Evolutionary conservation across 306 rosid species (phyloP).

Genomic region (Lupinus albus): DNA sequence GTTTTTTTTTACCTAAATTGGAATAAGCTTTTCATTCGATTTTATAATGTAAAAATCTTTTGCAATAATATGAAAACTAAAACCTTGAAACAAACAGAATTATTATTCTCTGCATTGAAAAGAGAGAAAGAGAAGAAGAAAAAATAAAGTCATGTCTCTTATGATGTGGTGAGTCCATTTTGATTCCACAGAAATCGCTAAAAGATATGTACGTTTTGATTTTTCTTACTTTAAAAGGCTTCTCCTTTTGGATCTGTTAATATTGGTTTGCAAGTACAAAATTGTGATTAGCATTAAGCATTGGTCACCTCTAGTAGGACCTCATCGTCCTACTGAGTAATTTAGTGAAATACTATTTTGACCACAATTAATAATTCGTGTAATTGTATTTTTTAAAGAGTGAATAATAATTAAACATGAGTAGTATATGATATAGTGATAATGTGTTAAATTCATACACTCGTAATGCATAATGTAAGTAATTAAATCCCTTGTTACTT

Average conservation of each 20-base stretch:
- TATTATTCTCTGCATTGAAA: too few relatives aligned
- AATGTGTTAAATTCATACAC: too few relatives aligned
- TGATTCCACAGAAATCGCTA: slow-evolving; percentile 40
- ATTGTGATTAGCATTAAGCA: slow-evolving; percentile 47
- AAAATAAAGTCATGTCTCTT: slow-evolving; percentile 40
- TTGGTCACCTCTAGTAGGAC: slow-evolving; percentile 50
- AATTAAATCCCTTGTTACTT: not conserved
- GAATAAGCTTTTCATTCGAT: too few relatives aligned
- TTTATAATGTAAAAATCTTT: too few relatives aligned
- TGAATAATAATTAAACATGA: too few relatives aligned
- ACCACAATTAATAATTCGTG: slow-evolving; percentile 28
- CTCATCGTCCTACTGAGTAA: not conserved
- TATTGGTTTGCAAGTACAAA: slow-evolving; percentile 54
- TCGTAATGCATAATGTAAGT: too few relatives aligned
- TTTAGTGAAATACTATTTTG: slow-evolving; percentile 26
- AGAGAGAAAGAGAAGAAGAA: not conserved
- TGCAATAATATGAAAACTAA: too few relatives aligned
- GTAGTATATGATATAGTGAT: too few relatives aligned
- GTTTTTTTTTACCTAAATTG: too few relatives aligned
- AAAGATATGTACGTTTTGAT: slow-evolving; percentile 49
- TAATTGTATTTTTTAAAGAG: too few relatives aligned
- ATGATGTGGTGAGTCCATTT: slow-evolving; percentile 11
- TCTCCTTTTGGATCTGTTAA: slow-evolving; percentile 28
- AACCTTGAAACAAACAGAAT: too few relatives aligned
- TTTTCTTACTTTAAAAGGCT: slow-evolving; percentile 48